phyloP scores from a whole-genome alignment of 305 asterid species.

The Euphrasia arctica region DNA sequence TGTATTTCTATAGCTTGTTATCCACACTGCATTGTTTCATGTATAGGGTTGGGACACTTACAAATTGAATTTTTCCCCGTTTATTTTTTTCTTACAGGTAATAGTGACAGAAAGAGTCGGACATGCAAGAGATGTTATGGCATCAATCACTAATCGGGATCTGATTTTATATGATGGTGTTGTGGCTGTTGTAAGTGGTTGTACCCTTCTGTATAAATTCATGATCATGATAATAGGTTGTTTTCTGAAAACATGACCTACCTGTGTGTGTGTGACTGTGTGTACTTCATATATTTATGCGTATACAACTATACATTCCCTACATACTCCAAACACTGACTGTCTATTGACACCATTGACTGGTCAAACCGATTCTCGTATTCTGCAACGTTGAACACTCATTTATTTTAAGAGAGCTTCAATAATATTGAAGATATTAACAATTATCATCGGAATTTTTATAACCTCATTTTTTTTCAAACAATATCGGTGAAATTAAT shows the following conservation, averaged over 20 bases:
- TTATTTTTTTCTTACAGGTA: conserved; percentile 49
- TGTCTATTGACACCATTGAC: background rate
- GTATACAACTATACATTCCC: background rate
- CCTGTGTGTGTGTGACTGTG: background rate
- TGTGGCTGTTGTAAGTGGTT: conserved; percentile 80
- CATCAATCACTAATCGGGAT: conserved; percentile 63
- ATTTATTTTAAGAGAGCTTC: too few species aligned
- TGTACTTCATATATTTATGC: background rate
- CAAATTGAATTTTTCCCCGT: conserved; percentile 12
- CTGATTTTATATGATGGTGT: conserved; percentile 80
- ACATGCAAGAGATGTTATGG: conserved; percentile 75
- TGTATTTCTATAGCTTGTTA: conserved; percentile 13
- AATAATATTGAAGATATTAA: too few species aligned
- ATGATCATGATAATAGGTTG: conserved; percentile 12
- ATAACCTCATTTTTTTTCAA: too few species aligned
- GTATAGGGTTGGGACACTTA: conserved; percentile 2
- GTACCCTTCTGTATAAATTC: conserved; percentile 20
- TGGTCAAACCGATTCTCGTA: conserved; percentile 5
- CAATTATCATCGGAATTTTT: too few species aligned
- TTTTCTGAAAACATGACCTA: background rate
- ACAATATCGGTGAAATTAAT: too few species aligned
- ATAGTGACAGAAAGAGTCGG: conserved; percentile 86
- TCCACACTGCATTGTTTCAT: background rate
- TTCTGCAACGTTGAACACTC: too few species aligned
- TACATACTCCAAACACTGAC: too few species aligned